Percentiles rank a stretch among this genome's conserved stretches.
Evolutionary conservation across 208 protist species (phyloP).

Genomic region (Acanthamoeba pearcei): DNA sequence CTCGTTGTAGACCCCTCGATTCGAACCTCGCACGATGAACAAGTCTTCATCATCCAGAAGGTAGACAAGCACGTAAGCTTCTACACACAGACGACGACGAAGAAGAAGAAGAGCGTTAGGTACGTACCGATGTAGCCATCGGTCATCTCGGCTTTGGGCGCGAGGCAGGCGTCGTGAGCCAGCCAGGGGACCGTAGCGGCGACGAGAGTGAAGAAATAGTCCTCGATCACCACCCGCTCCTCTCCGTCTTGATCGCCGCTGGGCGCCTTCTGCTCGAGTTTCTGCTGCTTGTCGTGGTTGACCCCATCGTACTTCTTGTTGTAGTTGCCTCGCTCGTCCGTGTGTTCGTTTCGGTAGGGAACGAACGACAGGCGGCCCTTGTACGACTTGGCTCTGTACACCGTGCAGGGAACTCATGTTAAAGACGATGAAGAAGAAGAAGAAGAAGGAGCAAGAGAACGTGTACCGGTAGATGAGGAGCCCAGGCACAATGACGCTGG

Average conservation of each 20-base stretch:
- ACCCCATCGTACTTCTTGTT: conserved; percentile 37
- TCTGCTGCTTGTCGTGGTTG: conserved; percentile 51
- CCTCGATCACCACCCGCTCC: conserved; percentile 51
- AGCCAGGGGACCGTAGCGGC: conserved; percentile 35
- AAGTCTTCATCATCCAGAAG: not conserved
- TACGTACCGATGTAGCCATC: conserved; percentile 24
- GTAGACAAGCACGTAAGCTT: not conserved
- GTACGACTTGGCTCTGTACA: conserved; percentile 29
- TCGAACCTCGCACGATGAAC: conserved; percentile 44
- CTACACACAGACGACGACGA: not conserved
- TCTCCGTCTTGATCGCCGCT: not conserved
- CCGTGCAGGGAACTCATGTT: not conserved
- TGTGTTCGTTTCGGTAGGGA: conserved; percentile 29
- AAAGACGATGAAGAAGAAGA: not conserved
- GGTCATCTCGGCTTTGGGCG: conserved; percentile 28
- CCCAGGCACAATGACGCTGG: conserved; percentile 42
- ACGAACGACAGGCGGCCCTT: conserved; percentile 40
- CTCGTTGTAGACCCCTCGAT: conserved; percentile 44
- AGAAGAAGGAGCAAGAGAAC: too few relatives aligned
- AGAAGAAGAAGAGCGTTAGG: not conserved
- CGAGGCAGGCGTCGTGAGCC: conserved; percentile 46
- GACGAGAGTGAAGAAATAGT: conserved; percentile 31
- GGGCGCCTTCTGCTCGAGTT: not conserved
- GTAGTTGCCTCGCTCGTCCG: conserved; percentile 38
- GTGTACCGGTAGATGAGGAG: conserved; percentile 13